Evolutionary conservation across 768 basidiomycete species (phyloP).

Genomic region (Podaxis sp.): DNA sequence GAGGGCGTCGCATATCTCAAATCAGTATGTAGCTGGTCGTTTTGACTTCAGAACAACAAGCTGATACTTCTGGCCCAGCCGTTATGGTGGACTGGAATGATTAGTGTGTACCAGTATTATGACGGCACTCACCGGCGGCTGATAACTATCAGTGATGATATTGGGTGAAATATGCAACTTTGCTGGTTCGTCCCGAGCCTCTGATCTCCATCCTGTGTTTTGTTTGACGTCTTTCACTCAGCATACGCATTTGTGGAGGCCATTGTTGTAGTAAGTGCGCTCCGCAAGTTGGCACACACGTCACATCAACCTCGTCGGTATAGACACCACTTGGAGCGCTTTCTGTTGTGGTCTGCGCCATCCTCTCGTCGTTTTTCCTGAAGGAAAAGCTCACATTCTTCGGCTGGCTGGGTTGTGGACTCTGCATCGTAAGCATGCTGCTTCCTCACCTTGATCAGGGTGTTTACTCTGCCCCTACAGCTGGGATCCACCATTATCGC

Average conservation of each 20-base stretch:
- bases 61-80: conserved; percentile 40
- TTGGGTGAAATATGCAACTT: conserved; percentile 87
- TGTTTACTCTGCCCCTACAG: conserved; percentile 31
- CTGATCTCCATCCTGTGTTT: conserved; percentile 18
- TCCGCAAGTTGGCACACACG: neutral
- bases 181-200: conserved; percentile 53
- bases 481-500: conserved; percentile 89
- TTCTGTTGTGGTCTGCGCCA: conserved; percentile 93
- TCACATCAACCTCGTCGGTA: neutral
- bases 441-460: neutral
- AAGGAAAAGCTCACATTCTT: conserved; percentile 93
- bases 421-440: conserved; percentile 74
- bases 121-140: neutral
- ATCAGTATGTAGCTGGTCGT: conserved; percentile 55
- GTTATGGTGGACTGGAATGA: conserved; percentile 97
- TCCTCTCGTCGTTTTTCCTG: conserved; percentile 90
- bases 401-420: conserved; percentile 91
- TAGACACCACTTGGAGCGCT: conserved; percentile 95
- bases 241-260: conserved; percentile 91
- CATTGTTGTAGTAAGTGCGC: conserved; percentile 76
- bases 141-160: conserved; percentile 72
- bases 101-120: conserved; percentile 45
- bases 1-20: conserved; percentile 96
- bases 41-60: conserved; percentile 8
- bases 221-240: conserved; percentile 26